A percentile compares a stretch with the other conserved stretches of the same genome.
These are phyloP conservation scores for Verticillium klebahnii DNA, from an alignment of 2,329 filamentous ascomycete species.

Conservation along the genomic window DNA sequence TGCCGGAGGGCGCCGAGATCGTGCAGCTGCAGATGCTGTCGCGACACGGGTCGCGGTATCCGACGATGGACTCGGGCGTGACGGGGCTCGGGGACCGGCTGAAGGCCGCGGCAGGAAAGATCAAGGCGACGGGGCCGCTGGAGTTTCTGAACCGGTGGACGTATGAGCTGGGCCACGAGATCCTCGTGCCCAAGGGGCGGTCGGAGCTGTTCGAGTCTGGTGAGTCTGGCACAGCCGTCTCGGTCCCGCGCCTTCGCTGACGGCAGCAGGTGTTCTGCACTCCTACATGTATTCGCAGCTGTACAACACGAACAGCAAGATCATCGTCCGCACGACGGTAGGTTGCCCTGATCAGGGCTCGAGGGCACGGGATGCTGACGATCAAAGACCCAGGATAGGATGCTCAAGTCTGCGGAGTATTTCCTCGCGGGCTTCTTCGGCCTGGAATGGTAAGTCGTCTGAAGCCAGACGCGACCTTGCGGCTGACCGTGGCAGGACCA, in stretches of 20 bases:
- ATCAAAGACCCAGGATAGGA: constrained; percentile 64
- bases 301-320: constrained; percentile 68
- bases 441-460: constrained; percentile 50
- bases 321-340: constrained; percentile 66
- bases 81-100: constrained; percentile 53
- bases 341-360: constrained; percentile 7
- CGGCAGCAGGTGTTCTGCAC: constrained; percentile 53
- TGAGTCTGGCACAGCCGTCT: constrained; percentile 3
- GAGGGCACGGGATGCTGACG: background rate
- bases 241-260: background rate
- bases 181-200: constrained; percentile 67
- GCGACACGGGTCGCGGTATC: constrained; percentile 70
- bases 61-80: constrained; percentile 56
- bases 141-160: constrained; percentile 65
- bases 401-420: constrained; percentile 73
- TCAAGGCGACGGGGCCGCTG: constrained; percentile 54
- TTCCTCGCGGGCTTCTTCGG: constrained; percentile 78
- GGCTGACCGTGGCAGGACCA: constrained; percentile 37
- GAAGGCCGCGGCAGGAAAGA: constrained; percentile 44
- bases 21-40: constrained; percentile 69
- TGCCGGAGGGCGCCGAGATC: constrained; percentile 63
- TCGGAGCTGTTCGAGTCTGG: constrained; percentile 68
- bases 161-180: constrained; percentile 65
- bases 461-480: background rate
- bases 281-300: constrained; percentile 69